Conservation (phyloP, 441 rosid species). For the Melastoma candidum region DNA sequence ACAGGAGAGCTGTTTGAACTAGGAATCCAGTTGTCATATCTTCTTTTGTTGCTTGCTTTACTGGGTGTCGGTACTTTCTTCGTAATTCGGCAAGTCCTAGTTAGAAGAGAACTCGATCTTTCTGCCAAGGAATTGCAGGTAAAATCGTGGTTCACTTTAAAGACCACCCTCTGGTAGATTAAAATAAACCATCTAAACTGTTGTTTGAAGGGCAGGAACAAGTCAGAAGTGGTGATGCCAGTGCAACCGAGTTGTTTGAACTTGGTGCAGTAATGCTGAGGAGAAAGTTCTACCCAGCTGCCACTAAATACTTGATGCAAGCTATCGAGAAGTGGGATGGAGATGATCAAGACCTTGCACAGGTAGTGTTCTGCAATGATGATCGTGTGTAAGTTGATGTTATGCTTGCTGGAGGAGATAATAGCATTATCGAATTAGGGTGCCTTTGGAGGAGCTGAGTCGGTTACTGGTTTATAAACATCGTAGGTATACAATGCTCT, state of each 20-base stretch:
- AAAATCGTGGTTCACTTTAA: slow-evolving; percentile 6
- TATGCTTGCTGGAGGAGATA: no score
- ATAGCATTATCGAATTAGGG: no score
- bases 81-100: slow-evolving; percentile 82
- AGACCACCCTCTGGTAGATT: background rate
- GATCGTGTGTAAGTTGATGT: no score
- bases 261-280: slow-evolving; percentile 96
- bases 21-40: slow-evolving; percentile 88
- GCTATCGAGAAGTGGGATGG: slow-evolving; percentile 98
- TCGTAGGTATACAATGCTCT: slow-evolving; percentile 67
- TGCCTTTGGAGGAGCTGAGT: no score
- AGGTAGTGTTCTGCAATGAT: slow-evolving; percentile 30
- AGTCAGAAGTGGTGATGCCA: slow-evolving; percentile 97
- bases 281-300: slow-evolving; percentile 89
- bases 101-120: slow-evolving; percentile 93
- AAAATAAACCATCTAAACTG: background rate
- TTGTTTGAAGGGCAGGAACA: slow-evolving; percentile 53
- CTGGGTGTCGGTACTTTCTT: slow-evolving; percentile 80
- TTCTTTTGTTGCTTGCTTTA: slow-evolving; percentile 61
- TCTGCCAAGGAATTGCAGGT: slow-evolving; percentile 97
- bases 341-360: slow-evolving; percentile 96
- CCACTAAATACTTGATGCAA: slow-evolving; percentile 70
- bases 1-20: slow-evolving; percentile 75
- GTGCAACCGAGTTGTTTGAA: slow-evolving; percentile 86
- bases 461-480: no score